Percentiles rank a stretch among this genome's conserved stretches.
Evolutionary conservation across 2,329 filamentous ascomycete genomes (phyloP).

Genomic region (Colletotrichum tabaci): DNA sequence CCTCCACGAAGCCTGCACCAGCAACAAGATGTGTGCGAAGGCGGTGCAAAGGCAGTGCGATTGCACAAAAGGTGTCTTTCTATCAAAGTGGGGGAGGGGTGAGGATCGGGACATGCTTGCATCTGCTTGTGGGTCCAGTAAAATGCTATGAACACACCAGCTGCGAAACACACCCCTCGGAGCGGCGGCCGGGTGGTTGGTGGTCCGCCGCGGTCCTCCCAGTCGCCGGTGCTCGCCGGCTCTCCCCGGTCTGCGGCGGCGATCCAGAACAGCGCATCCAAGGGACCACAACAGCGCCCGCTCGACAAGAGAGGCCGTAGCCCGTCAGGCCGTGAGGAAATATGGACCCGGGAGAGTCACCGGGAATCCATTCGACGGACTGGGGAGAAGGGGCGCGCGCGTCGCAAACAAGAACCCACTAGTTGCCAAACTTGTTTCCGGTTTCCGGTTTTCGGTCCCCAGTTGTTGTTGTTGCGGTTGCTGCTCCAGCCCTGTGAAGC

Average conservation of each 20-base stretch:
- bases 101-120: neutral
- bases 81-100: neutral
- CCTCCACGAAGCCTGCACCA: slow-evolving; percentile 10
- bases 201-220: slow-evolving; percentile 13
- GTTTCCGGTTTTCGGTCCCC: slow-evolving; percentile 8
- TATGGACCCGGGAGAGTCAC: neutral
- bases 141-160: neutral
- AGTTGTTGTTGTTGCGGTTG: neutral
- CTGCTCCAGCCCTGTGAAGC: slow-evolving; percentile 38
- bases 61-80: slow-evolving; percentile 27
- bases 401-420: slow-evolving; percentile 8
- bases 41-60: neutral
- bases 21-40: neutral
- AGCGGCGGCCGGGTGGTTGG: slow-evolving; percentile 22
- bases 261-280: slow-evolving; percentile 38
- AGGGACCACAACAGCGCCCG: neutral
- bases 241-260: slow-evolving; percentile 37
- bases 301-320: slow-evolving; percentile 17
- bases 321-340: neutral
- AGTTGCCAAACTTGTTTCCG: slow-evolving; percentile 12
- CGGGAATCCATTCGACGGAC: neutral
- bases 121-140: neutral
- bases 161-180: slow-evolving; percentile 22
- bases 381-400: neutral
- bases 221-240: slow-evolving; percentile 34